phyloP scores from a whole-genome alignment of 805 yeast genomes.

The Candida pini region DNA sequence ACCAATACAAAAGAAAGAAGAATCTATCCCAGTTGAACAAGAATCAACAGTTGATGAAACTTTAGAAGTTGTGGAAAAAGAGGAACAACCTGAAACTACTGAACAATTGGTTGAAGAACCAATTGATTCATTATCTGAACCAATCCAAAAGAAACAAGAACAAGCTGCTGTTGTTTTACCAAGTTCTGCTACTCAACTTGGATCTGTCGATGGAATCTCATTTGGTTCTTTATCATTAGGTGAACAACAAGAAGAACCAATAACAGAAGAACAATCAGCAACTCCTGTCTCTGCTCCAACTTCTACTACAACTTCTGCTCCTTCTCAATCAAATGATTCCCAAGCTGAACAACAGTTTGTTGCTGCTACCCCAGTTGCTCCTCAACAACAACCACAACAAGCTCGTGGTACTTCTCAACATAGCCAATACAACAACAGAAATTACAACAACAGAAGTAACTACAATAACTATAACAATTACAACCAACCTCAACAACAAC shows the following conservation, averaged over 20 bases:
- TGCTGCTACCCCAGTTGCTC: conserved; percentile 1
- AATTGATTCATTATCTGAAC: conserved; percentile 5
- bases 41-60: conserved; percentile 2
- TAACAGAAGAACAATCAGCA: conserved; percentile 17
- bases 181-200: conserved; percentile 38
- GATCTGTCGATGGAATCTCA: conserved; percentile 44
- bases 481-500: conserved; percentile 17
- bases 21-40: conserved; percentile 6
- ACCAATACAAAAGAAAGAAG: conserved; percentile 11
- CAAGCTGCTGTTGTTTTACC: conserved; percentile 41
- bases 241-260: conserved; percentile 33
- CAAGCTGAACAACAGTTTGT: no score
- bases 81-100: conserved; percentile 4
- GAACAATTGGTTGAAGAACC: conserved; percentile 10
- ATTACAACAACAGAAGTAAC: conserved; percentile 19
- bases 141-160: conserved; percentile 1
- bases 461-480: conserved; percentile 9
- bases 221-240: conserved; percentile 48
- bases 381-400: conserved; percentile 4
- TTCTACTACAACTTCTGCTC: conserved; percentile 7
- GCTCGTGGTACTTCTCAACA: conserved; percentile 4
- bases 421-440: conserved; percentile 13
- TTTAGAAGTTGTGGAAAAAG: conserved; percentile 1
- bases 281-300: conserved; percentile 5
- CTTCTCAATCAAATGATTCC: conserved; percentile 4